These are phyloP conservation scores for Brassica napus DNA, from an alignment of 345 rosid genomes.

Conservation along the genomic window DNA sequence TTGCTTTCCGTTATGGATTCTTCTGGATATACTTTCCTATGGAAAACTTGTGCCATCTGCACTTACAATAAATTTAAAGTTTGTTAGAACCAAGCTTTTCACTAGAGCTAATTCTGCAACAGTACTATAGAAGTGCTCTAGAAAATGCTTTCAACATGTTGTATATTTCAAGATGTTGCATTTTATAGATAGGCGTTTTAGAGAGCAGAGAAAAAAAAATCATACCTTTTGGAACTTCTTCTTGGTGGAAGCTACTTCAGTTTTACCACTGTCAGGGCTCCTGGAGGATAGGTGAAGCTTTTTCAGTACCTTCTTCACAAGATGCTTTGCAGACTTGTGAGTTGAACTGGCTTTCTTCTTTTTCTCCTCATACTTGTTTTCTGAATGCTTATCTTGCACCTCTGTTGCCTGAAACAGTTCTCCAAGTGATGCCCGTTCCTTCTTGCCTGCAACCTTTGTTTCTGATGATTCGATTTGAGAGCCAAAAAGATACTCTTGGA, in stretches of 20 bases:
- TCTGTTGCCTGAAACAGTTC: slow-evolving; percentile 70
- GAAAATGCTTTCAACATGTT: slow-evolving; percentile 5
- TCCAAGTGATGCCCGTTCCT: slow-evolving; percentile 68
- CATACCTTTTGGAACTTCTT: slow-evolving; percentile 69
- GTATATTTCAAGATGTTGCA: slow-evolving; percentile 15
- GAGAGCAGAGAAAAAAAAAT: slow-evolving; percentile 28
- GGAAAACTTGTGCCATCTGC: slow-evolving; percentile 73
- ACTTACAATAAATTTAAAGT: slow-evolving; percentile 29
- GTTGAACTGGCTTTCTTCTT: slow-evolving; percentile 49
- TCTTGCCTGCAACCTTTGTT: slow-evolving; percentile 48
- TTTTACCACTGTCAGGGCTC: slow-evolving; percentile 30
- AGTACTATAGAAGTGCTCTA: background rate
- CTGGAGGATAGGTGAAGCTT: slow-evolving; percentile 53
- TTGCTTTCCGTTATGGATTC: slow-evolving; percentile 33
- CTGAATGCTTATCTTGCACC: slow-evolving; percentile 43
- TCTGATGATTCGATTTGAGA: slow-evolving; percentile 61
- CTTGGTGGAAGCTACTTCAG: slow-evolving; percentile 49
- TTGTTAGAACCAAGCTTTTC: slow-evolving; percentile 19
- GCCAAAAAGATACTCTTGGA: slow-evolving; percentile 79
- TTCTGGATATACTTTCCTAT: slow-evolving; percentile 80
- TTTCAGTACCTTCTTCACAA: slow-evolving; percentile 64
- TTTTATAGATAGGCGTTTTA: background rate
- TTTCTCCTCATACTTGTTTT: slow-evolving; percentile 42
- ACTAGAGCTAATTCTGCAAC: slow-evolving; percentile 2
- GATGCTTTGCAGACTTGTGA: slow-evolving; percentile 57